A percentile compares a stretch with the other conserved stretches of the same genome.
Evolutionary conservation across 305 asterid genomes (phyloP).

Genomic region (Fraxinus baroniana): DNA sequence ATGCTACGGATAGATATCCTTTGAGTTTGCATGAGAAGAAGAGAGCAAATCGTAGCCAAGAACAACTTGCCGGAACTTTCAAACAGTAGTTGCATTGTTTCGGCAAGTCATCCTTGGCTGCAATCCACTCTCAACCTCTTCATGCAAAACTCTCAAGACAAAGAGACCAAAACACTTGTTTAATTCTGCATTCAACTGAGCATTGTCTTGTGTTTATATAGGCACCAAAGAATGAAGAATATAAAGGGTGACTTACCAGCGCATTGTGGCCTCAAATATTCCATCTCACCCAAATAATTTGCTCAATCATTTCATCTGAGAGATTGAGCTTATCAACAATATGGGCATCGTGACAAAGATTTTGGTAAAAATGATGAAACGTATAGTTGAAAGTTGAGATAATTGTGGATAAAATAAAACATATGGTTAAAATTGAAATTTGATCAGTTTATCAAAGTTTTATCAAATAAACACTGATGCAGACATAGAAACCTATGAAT

Average conservation of each 20-base stretch:
- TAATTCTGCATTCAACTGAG: neutral
- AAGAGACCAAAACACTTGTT: neutral
- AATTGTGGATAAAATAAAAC: neutral
- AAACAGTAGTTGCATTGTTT: neutral
- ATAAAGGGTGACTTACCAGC: neutral
- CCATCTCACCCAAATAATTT: neutral
- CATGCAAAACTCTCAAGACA: constrained; percentile 38
- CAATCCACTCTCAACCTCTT: constrained; percentile 35
- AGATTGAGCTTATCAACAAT: neutral
- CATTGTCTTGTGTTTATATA: neutral
- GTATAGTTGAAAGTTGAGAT: too few relatives aligned
- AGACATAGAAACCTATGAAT: too few relatives aligned
- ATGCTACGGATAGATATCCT: neutral
- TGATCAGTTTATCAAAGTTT: too few relatives aligned
- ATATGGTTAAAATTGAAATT: too few relatives aligned
- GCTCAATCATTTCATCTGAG: neutral
- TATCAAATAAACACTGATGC: too few relatives aligned
- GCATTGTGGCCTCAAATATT: neutral
- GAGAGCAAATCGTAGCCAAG: neutral
- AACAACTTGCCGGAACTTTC: neutral
- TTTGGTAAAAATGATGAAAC: neutral
- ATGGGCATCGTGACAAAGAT: neutral
- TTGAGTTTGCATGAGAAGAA: neutral
- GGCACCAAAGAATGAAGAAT: neutral
- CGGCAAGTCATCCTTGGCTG: constrained; percentile 64